These are phyloP conservation scores for Neotropicomus parvogracilis DNA, from an alignment of 1,284 basidiomycete species.

Conservation along the genomic window DNA sequence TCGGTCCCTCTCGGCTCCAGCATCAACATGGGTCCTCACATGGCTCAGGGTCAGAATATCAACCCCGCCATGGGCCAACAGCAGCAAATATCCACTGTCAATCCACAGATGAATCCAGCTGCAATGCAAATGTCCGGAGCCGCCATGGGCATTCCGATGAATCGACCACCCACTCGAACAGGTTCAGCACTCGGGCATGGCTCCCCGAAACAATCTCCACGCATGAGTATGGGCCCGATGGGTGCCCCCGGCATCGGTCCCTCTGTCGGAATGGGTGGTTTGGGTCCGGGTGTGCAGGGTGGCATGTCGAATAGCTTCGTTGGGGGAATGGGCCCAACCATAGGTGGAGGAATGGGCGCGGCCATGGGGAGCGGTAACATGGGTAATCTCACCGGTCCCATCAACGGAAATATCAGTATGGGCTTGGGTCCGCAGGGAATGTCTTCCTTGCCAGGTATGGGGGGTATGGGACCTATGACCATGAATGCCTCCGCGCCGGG, in stretches of 20 bases:
- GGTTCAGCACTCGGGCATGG: conserved; percentile 26
- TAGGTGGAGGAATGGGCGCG: conserved; percentile 13
- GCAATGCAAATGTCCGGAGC: conserved; percentile 16
- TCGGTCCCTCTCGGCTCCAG: conserved; percentile 2
- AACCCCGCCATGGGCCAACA: conserved; percentile 19
- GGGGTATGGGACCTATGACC: conserved; percentile 20
- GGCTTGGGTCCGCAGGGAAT: conserved; percentile 21
- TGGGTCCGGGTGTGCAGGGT: conserved; percentile 11
- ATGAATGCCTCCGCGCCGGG: conserved; percentile 15
- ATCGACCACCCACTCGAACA: conserved; percentile 30
- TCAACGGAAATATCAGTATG: conserved; percentile 22
- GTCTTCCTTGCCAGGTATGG: conserved; percentile 16
- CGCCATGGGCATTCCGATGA: conserved; percentile 22
- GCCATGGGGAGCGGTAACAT: conserved; percentile 13
- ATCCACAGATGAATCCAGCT: conserved; percentile 12
- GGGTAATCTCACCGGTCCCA: conserved; percentile 6
- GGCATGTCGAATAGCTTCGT: conserved; percentile 15
- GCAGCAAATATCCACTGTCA: conserved; percentile 15
- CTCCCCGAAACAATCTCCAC: conserved; percentile 31
- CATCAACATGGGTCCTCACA: conserved; percentile 18
- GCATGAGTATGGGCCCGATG: conserved; percentile 20
- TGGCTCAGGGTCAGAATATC: conserved; percentile 8
- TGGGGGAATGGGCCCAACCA: conserved; percentile 10
- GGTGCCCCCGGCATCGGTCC: background rate
- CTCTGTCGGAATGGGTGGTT: conserved; percentile 8